Evolutionary conservation across 2,329 filamentous ascomycete species (phyloP), one percentile per base, ranked within the genome.

Genomic region (Arthrobotrys megalospora): DNA sequence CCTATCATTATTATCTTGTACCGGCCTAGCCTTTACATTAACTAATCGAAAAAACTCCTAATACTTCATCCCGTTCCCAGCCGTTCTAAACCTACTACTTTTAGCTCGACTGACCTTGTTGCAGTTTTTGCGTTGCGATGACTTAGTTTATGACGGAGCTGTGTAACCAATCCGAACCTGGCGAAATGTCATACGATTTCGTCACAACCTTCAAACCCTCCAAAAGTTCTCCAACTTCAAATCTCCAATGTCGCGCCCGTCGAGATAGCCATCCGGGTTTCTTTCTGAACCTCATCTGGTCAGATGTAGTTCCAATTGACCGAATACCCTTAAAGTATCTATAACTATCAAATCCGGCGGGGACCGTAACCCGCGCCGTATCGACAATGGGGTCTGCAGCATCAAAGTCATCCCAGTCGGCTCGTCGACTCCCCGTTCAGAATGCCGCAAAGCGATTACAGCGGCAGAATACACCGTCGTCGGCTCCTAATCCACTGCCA

Each of bases 181-280:
- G 14, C 50, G 5, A 66, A 66, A 77, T 55, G 60, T 77, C 73
- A 71, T 62, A 47, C 66, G 65, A 77, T 70, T 65, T 32, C 47
- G 19, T 32, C 38, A 19, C 32, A 3, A 62, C 36, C 6, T 14
- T 21, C 11, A 47, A 32, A 10, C 48, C 19, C 32, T 41, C 11
- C 6, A 24, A 52, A 32, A 16, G 6, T 24, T 28, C 5, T 28
- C 24, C 24, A 28, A 28, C 24, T 28, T 38, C 8, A 14, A 14
- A 63, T 24, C 48, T 6, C 6, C 45, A 43, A 50, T 41, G 14
- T 55, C 55, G 10, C 52, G 10, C 10, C 52, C 28, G 12, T 47
- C 36, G 36, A 52, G 21, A 63, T 63, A 60, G 43, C n/a, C 58
- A 36, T 3, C n/a, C 55, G 28, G 32, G 24, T 41, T 34, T 36